Evolutionary conservation across 2,329 filamentous ascomycete species (phyloP).

Genomic region (Aspergillus jensenii): DNA sequence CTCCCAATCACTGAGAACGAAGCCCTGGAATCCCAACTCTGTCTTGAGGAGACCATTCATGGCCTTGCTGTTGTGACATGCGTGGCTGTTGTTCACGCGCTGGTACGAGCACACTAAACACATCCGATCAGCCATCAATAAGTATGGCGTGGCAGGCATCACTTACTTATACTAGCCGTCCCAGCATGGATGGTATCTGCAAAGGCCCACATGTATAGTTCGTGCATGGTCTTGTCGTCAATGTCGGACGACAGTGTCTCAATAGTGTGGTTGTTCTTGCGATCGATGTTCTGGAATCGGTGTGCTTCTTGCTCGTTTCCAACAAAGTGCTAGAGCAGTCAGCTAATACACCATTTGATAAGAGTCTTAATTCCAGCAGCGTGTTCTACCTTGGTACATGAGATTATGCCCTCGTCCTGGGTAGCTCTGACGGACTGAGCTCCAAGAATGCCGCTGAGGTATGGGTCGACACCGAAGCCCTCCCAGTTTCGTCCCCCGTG

Average conservation of each 20-base stretch:
- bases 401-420: too few species aligned
- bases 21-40: constrained; percentile 73
- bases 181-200: constrained; percentile 60
- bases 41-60: constrained; percentile 75
- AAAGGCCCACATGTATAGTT: constrained; percentile 68
- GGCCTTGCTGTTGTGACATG: constrained; percentile 74
- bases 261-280: not conserved
- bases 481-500: constrained; percentile 16
- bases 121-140: too few species aligned
- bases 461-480: constrained; percentile 42
- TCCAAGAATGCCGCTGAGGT: constrained; percentile 39
- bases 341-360: too few species aligned
- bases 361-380: too few species aligned
- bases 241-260: constrained; percentile 58
- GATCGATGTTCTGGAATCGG: not conserved
- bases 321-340: constrained; percentile 57
- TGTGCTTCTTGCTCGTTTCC: constrained; percentile 60
- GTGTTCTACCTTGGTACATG: too few species aligned
- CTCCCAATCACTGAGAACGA: constrained; percentile 76
- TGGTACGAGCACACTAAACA: constrained; percentile 61
- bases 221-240: constrained; percentile 65
- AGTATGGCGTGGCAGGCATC: too few species aligned
- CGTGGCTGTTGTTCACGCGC: constrained; percentile 76
- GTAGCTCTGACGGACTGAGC: constrained; percentile 36
- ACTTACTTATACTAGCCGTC: constrained; percentile 33